phyloP scores from a whole-genome alignment of 1,139 yeast species.

The Pichia sp. region DNA sequence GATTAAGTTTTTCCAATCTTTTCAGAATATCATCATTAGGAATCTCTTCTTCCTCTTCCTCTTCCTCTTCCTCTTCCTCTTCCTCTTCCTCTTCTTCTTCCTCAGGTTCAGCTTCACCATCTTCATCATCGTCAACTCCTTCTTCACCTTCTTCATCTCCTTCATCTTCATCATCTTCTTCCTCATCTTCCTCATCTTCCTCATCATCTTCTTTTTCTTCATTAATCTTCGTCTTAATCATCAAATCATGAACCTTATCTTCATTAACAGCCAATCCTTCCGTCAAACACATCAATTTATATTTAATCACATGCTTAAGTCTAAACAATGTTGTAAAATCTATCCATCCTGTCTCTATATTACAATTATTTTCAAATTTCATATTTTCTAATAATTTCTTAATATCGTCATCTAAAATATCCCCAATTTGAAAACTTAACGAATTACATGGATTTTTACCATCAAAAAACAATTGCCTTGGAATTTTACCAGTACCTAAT shows the following conservation, averaged over 20 bases:
- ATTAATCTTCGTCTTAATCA: conserved; percentile 22
- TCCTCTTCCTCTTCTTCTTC: conserved; percentile 14
- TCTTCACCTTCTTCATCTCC: conserved; percentile 19
- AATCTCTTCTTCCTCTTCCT: conserved; percentile 29
- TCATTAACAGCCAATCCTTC: conserved; percentile 40
- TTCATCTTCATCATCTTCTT: conserved; percentile 21
- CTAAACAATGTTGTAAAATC: conserved; percentile 54
- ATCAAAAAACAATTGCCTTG: conserved; percentile 58
- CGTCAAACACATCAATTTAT: conserved; percentile 56
- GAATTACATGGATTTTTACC: conserved; percentile 67
- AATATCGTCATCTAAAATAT: conserved; percentile 64
- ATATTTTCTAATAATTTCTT: conserved; percentile 40
- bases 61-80: conserved; percentile 19
- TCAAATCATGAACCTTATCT: conserved; percentile 39
- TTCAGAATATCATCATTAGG: conserved; percentile 29
- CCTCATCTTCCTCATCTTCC: conserved; percentile 15
- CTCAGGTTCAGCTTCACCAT: conserved; percentile 18
- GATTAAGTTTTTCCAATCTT: conserved; percentile 24
- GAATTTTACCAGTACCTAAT: conserved; percentile 31
- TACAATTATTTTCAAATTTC: conserved; percentile 36
- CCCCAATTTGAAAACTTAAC: conserved; percentile 76
- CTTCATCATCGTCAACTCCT: conserved; percentile 27
- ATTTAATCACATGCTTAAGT: conserved; percentile 63
- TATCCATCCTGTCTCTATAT: conserved; percentile 72
- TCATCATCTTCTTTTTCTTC: conserved; percentile 26